Conservation (phyloP, 2,329 filamentous ascomycete genomes). For the Nemania sp. region DNA sequence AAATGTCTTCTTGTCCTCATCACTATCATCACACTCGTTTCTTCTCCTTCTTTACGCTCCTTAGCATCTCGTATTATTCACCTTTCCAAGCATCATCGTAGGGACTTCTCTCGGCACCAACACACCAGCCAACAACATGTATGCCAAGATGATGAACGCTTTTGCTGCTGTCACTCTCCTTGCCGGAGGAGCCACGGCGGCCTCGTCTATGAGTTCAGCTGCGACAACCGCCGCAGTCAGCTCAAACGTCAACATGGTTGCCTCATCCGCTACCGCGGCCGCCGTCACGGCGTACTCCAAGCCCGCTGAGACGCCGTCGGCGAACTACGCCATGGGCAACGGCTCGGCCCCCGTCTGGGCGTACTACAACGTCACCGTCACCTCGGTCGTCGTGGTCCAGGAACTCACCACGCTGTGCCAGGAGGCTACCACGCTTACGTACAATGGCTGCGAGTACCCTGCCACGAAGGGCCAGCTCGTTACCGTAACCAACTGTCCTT, state of each 20-base stretch:
- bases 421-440: constrained; percentile 63
- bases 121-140: constrained; percentile 44
- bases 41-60: constrained; percentile 16
- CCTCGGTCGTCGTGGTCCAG: constrained; percentile 44
- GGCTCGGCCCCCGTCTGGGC: constrained; percentile 37
- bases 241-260: not conserved
- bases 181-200: constrained; percentile 24
- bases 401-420: constrained; percentile 54
- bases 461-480: constrained; percentile 66
- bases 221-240: not conserved
- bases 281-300: constrained; percentile 3
- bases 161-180: constrained; percentile 45
- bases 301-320: constrained; percentile 20
- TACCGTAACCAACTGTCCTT: constrained; percentile 67
- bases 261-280: constrained; percentile 16
- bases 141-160: constrained; percentile 45
- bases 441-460: constrained; percentile 64
- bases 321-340: constrained; percentile 11
- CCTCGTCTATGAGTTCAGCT: constrained; percentile 13
- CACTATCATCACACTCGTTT: constrained; percentile 35
- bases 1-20: constrained; percentile 15
- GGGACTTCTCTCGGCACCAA: constrained; percentile 25
- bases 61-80: constrained; percentile 15
- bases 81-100: constrained; percentile 2
- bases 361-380: constrained; percentile 48